Evolutionary conservation across 495 filamentous ascomycete genomes (phyloP), one percentile per base, ranked within the genome.

Genomic region (Mytilinidion resinicola): DNA sequence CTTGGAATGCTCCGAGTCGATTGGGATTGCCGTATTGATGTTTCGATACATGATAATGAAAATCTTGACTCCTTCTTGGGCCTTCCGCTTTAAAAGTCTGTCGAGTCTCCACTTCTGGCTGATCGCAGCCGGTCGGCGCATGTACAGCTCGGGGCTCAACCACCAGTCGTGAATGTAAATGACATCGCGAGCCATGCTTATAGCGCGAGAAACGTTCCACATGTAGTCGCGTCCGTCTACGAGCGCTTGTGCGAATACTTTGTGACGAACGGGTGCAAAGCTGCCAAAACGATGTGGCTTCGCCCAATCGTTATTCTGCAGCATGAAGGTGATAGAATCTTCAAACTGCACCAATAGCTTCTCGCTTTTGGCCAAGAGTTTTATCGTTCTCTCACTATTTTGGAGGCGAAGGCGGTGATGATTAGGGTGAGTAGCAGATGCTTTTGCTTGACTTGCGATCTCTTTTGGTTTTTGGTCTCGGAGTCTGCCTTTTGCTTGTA

Each of bases 131-230:
- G 93, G 93, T 36, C 93, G 82, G 41, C 93, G 83, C 85, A 99
- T 86, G 73, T 99, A 99, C 25, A 99, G 73, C 71, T 99, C 93
- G 5, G 93, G 93, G 63, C 89, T 96, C 54, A 99, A 69, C 93
- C 93, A 99, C 93, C 93, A 99, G 70, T 96, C 93, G 70, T 99
- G 93, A 51, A 99, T 99, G 72, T 97, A 97, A 59, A 99, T 90
- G 38, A 99, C 93, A 76, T 99, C 95, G 67, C 89, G 89, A 10
- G 93, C 93, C 84, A 96, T 96, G 70, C 87, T 96, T 70, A 99
- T 96, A 1, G 93, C 93, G 51, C 93, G 83, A 6, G 90, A 96
- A 7, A 97, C 91, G 65, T 96, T 91, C 93, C 93, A 99, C 92
- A 97, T 97, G 73, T 97, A 92, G 67, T 99, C 93, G 50, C 93